phyloP scores from a whole-genome alignment of 2,329 filamentous ascomycete species.

The Mycosphaerella sp. region DNA sequence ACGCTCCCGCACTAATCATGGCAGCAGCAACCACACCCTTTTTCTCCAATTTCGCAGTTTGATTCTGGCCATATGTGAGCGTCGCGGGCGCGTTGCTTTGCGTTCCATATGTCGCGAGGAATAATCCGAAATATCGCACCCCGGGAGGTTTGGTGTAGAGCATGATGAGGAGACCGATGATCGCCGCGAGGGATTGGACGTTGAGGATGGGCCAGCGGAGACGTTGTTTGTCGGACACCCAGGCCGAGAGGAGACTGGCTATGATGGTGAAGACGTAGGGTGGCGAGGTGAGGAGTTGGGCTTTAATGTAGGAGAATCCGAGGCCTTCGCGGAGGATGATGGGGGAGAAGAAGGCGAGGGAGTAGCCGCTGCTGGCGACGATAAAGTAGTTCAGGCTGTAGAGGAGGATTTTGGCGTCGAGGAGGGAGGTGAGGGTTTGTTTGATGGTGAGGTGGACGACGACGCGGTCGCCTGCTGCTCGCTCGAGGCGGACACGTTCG shows the following conservation, averaged over 20 bases:
- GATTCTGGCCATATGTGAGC: constrained; percentile 54
- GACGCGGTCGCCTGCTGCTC: constrained; percentile 18
- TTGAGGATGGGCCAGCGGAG: constrained; percentile 60
- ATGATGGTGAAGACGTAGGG: constrained; percentile 62
- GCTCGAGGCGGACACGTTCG: constrained; percentile 30
- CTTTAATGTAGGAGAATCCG: constrained; percentile 56
- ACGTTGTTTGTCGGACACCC: constrained; percentile 60
- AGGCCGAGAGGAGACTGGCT: constrained; percentile 55
- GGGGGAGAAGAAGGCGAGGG: constrained; percentile 72
- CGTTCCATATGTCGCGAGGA: constrained; percentile 65
- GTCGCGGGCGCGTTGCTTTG: constrained; percentile 67
- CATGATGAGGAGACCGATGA: constrained; percentile 67
- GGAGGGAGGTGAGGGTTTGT: constrained; percentile 26
- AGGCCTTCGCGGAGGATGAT: constrained; percentile 61
- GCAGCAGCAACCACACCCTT: constrained; percentile 30
- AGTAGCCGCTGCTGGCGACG: constrained; percentile 52
- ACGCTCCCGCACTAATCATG: constrained; percentile 38
- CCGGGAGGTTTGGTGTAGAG: constrained; percentile 55
- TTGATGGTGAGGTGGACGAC: constrained; percentile 26
- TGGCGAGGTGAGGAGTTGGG: constrained; percentile 67
- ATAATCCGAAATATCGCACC: constrained; percentile 67
- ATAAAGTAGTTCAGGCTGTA: constrained; percentile 33
- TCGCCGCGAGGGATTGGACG: constrained; percentile 55
- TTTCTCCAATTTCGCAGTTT: constrained; percentile 31
- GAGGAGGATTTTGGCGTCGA: constrained; percentile 31